Evolutionary conservation across 768 basidiomycete genomes (phyloP).

Genomic region (Rhizopogon vesiculosus): DNA sequence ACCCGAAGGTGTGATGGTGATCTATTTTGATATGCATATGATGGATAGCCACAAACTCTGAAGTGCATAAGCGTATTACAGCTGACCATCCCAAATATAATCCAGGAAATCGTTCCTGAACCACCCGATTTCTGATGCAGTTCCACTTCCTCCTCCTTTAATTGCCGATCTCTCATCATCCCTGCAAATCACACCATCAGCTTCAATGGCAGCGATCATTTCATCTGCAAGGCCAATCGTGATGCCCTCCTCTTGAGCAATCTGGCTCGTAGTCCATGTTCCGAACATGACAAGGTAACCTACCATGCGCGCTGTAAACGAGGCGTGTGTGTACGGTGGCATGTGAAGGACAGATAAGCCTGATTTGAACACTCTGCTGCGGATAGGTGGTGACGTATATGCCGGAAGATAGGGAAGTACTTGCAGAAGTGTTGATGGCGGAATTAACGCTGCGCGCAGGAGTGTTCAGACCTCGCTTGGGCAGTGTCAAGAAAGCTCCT

Average conservation of each 20-base stretch:
- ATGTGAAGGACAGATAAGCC: slow-evolving; percentile 83
- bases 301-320: slow-evolving; percentile 66
- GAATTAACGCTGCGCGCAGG: slow-evolving; percentile 67
- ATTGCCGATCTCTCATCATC: slow-evolving; percentile 53
- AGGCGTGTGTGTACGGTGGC: slow-evolving; percentile 61
- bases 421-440: slow-evolving; percentile 81
- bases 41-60: neutral
- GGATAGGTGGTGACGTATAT: slow-evolving; percentile 65
- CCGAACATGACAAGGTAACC: slow-evolving; percentile 46
- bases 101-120: slow-evolving; percentile 60
- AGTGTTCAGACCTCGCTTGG: neutral
- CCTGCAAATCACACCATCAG: slow-evolving; percentile 63
- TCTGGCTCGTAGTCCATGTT: slow-evolving; percentile 57
- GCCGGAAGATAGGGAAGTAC: slow-evolving; percentile 62
- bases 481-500: slow-evolving; percentile 21
- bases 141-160: slow-evolving; percentile 38
- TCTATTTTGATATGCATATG: neutral
- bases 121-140: slow-evolving; percentile 65
- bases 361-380: slow-evolving; percentile 61
- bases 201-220: slow-evolving; percentile 74
- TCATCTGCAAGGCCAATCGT: slow-evolving; percentile 72
- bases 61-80: slow-evolving; percentile 1
- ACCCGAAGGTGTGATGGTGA: too few species aligned
- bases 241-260: slow-evolving; percentile 68
- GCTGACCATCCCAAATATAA: slow-evolving; percentile 76